Evolutionary conservation across 306 rosid species (phyloP), one percentile per base, ranked within the genome.

Genomic region (Cercis canadensis): DNA sequence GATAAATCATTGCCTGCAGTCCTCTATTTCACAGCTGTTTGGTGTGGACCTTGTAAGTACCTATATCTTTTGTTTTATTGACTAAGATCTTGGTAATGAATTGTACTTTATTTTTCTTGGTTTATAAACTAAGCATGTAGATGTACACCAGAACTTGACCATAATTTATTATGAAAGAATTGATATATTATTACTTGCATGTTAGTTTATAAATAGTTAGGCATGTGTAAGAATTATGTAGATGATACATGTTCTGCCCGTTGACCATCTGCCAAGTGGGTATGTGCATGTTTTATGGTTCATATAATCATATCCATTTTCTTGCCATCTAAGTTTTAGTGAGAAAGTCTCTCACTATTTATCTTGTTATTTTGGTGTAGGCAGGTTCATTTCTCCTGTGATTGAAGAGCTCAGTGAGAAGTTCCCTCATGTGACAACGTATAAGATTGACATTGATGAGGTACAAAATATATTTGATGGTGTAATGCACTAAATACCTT

Each of bases 21-120:
- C 80, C 86, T 89, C 85, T 92, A 92, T 73, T 92, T 89, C 87
- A 89, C 96, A 50, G 96, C 98, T 21, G 89, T 40, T 52, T 92
- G 96, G 98, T 89, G 98, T 67, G 96, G 95, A 17, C 96, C 98
- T 69, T 92, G 98, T 89, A 87, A 92, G 96, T 84, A 72, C 50
- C 69, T 19, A 53, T 36, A 40, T 11, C 49, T 33, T 55, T 54
- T 45, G 12, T 57, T 34, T 41, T 29, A 8, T 46, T 8, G 5
- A 43, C 24, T 33, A 45, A 18, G 46, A 45, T 34, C 11, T 79
- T 62, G 36, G 47, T 29, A 44, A 12, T 16, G n/a, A 12, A 32
- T 31, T 62, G 17, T 69, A 19, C 43, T 62, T 40, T 51, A 7
- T 45, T 57, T 59, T 47, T 19, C 33, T 24, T 7, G 21, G 24